Conservation (phyloP, 192 early-diverging fungal species). For the Mortierella antarctica region DNA sequence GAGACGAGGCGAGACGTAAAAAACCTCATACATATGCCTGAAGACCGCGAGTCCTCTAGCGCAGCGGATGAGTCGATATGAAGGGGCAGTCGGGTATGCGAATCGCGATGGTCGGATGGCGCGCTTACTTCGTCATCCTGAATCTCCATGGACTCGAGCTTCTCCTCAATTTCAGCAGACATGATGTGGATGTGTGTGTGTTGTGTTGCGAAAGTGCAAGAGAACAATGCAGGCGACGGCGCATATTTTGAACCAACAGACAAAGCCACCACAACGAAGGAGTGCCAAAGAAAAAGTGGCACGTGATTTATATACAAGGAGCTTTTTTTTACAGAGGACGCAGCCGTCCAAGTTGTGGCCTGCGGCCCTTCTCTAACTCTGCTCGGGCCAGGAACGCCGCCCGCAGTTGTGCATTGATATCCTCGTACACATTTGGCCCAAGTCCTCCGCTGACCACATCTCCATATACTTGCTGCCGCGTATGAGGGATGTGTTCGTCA, state of each 20-base stretch:
- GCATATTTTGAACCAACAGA: too few relatives aligned
- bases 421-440: slow-evolving; percentile 17
- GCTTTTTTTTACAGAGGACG: not conserved
- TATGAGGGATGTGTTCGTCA: not conserved
- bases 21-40: too few relatives aligned
- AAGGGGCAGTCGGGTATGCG: not conserved
- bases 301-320: not conserved
- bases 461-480: slow-evolving; percentile 1
- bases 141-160: slow-evolving; percentile 47
- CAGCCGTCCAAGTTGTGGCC: not conserved
- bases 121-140: slow-evolving; percentile 40
- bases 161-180: slow-evolving; percentile 45
- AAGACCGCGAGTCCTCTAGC: too few relatives aligned
- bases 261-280: too few relatives aligned
- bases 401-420: slow-evolving; percentile 49
- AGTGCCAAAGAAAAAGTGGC: too few relatives aligned
- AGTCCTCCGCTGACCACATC: not conserved
- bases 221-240: too few relatives aligned
- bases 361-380: slow-evolving; percentile 26
- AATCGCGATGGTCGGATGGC: not conserved
- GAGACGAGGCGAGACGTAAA: not conserved
- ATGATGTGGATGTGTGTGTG: slow-evolving; percentile 34
- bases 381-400: slow-evolving; percentile 29
- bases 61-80: too few relatives aligned
- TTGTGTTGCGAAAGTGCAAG: slow-evolving; percentile 9